phyloP scores from a whole-genome alignment of 192 early-diverging fungal species.

The Umbelopsis vinacea region DNA sequence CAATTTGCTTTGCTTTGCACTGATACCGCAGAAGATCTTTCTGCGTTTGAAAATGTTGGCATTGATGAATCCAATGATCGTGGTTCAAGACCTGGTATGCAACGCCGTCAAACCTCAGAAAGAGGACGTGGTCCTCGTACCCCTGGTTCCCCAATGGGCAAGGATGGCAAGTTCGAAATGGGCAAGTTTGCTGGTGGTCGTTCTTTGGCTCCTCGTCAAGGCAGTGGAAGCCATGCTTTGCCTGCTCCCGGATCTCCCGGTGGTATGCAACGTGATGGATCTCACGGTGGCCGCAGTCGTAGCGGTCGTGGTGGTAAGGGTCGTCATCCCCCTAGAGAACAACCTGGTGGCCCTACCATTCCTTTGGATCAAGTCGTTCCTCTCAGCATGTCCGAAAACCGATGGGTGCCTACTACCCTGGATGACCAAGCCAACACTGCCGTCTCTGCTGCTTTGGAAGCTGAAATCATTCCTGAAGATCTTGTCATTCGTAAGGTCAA shows the following conservation, averaged over 20 bases:
- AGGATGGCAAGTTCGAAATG: conserved; percentile 46
- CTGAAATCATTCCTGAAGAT: conserved; percentile 48
- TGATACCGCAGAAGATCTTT: conserved; percentile 62
- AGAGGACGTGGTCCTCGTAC: conserved; percentile 37
- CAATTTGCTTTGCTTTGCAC: conserved; percentile 71
- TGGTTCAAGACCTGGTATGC: conserved; percentile 8
- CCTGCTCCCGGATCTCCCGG: conserved; percentile 56
- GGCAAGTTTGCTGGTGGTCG: conserved; percentile 45
- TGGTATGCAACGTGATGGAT: conserved; percentile 60
- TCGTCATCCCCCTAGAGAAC: conserved; percentile 38
- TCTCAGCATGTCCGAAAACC: conserved; percentile 79
- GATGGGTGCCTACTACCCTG: conserved; percentile 68
- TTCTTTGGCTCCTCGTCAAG: conserved; percentile 47
- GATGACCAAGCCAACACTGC: conserved; percentile 5
- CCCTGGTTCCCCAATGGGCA: conserved; percentile 38
- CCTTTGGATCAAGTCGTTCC: conserved; percentile 72
- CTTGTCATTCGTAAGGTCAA: conserved; percentile 80
- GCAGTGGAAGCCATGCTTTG: conserved; percentile 40
- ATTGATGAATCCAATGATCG: conserved; percentile 37
- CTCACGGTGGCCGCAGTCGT: conserved; percentile 51
- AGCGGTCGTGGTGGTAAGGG: conserved; percentile 65
- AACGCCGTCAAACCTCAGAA: conserved; percentile 41
- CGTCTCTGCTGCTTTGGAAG: background rate
- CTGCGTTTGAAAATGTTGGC: conserved; percentile 53
- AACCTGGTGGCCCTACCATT: conserved; percentile 51